Percentiles rank a stretch among this genome's conserved stretches.
phyloP scores from a whole-genome alignment of 1,139 yeast genomes.

The Suhomyces atakaporum region DNA sequence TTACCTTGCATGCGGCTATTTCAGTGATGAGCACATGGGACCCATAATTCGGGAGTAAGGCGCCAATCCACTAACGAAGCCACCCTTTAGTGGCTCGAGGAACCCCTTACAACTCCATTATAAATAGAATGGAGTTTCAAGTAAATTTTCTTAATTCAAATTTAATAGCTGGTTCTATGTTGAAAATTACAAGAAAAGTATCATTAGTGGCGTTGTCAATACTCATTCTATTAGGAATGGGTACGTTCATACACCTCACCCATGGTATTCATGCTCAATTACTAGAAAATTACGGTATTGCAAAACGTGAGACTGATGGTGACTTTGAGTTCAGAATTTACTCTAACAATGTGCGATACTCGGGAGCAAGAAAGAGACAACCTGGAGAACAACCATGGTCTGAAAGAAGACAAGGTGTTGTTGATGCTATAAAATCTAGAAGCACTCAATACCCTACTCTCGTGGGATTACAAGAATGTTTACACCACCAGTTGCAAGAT shows the following conservation, averaged over 20 bases:
- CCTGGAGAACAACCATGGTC: slow-evolving; percentile 32
- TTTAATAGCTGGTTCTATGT: background rate
- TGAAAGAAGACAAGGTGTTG: slow-evolving; percentile 26
- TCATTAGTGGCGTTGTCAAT: slow-evolving; percentile 4
- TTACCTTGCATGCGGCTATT: slow-evolving; percentile 2
- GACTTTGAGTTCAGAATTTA: slow-evolving; percentile 21
- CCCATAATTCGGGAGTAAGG: background rate
- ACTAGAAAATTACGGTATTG: background rate
- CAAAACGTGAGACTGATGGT: slow-evolving; percentile 5
- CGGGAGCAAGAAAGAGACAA: slow-evolving; percentile 20
- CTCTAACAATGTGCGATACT: slow-evolving; percentile 32
- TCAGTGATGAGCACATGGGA: slow-evolving; percentile 1
- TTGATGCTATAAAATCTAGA: slow-evolving; percentile 19
- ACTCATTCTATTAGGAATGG: slow-evolving; percentile 6
- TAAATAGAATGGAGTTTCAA: too few relatives aligned
- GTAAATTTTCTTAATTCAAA: too few relatives aligned
- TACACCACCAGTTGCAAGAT: slow-evolving; percentile 32
- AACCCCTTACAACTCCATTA: too few relatives aligned
- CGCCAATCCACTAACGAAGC: too few relatives aligned
- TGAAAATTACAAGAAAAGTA: slow-evolving; percentile 3
- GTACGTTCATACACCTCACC: slow-evolving; percentile 7
- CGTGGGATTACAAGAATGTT: slow-evolving; percentile 35
- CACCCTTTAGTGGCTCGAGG: too few relatives aligned
- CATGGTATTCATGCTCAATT: slow-evolving; percentile 1
- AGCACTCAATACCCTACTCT: slow-evolving; percentile 24